Evolutionary conservation across 768 basidiomycete genomes (phyloP).

Genomic region (Amanita rubescens): DNA sequence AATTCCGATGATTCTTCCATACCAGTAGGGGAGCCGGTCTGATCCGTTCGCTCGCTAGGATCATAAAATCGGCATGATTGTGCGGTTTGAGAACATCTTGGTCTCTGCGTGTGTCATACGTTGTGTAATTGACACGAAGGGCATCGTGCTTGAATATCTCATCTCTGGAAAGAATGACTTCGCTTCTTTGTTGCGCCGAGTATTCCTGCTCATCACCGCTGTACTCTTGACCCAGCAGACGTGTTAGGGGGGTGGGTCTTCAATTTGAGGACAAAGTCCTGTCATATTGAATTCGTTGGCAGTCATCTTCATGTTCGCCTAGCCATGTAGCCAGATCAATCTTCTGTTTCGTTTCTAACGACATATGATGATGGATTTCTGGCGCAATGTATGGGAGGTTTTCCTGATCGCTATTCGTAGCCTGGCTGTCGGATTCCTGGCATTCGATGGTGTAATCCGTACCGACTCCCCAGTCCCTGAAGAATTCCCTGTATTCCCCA

Average conservation of each 20-base stretch:
- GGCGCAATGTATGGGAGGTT: not conserved
- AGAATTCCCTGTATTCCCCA: not conserved
- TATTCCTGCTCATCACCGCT: not conserved
- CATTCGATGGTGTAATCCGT: not conserved
- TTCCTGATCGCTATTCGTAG: not conserved
- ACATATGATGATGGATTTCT: not conserved
- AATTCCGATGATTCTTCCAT: conserved; percentile 23
- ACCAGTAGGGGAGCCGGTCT: conserved; percentile 19
- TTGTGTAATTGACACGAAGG: conserved; percentile 31
- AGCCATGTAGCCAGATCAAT: conserved; percentile 4
- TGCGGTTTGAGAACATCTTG: conserved; percentile 34
- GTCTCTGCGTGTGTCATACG: conserved; percentile 30
- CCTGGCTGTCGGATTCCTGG: not conserved
- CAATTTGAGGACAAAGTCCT: not conserved
- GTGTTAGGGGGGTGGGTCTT: not conserved
- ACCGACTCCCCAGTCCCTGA: not conserved
- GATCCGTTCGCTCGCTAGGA: conserved; percentile 14
- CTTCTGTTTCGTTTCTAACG: not conserved
- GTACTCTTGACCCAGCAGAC: not conserved
- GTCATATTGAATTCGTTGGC: not conserved
- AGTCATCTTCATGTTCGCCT: not conserved
- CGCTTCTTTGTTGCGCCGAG: not conserved
- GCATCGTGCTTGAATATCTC: conserved; percentile 21
- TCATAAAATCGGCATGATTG: conserved; percentile 26
- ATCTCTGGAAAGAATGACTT: not conserved